Evolutionary conservation across 495 filamentous ascomycete species (phyloP).

Genomic region (Penicillium fimorum): DNA sequence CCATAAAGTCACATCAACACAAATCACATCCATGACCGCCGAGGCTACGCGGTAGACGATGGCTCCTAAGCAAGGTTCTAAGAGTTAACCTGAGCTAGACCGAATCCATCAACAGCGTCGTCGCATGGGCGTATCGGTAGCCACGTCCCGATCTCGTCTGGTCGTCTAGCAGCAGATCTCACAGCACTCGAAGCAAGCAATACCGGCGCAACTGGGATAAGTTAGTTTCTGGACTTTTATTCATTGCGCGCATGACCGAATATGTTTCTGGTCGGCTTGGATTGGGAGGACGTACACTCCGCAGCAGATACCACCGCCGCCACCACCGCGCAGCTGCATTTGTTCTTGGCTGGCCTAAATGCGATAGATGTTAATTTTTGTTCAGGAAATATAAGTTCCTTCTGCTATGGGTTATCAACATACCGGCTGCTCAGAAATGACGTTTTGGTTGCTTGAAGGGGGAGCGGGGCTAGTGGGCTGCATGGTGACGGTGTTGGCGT

Average conservation of each 20-base stretch:
- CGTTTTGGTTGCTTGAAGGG: constrained; percentile 26
- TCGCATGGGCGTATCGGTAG: not conserved
- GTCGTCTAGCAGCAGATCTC: constrained; percentile 44
- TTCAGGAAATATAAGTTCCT: not conserved
- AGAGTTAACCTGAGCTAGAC: not conserved
- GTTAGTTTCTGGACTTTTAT: constrained; percentile 13
- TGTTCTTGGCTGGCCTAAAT: constrained; percentile 34
- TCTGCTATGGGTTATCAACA: constrained; percentile 6
- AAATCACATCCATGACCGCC: not conserved
- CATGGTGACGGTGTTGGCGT: constrained; percentile 42
- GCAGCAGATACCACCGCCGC: constrained; percentile 43
- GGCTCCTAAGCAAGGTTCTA: not conserved
- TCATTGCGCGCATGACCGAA: not conserved
- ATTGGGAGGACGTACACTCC: constrained; percentile 37
- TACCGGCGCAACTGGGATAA: constrained; percentile 39
- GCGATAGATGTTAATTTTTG: constrained; percentile 8
- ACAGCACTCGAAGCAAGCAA: constrained; percentile 46
- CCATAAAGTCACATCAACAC: not conserved
- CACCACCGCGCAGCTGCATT: constrained; percentile 47
- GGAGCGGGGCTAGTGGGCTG: constrained; percentile 40
- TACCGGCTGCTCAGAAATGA: constrained; percentile 43
- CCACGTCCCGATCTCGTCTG: not conserved
- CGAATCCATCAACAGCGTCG: not conserved
- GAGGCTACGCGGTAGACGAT: not conserved
- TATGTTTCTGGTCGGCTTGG: not conserved